Base-by-base conservation (phyloP, 163 green algal species). In the Prototheca cutis region DNA sequence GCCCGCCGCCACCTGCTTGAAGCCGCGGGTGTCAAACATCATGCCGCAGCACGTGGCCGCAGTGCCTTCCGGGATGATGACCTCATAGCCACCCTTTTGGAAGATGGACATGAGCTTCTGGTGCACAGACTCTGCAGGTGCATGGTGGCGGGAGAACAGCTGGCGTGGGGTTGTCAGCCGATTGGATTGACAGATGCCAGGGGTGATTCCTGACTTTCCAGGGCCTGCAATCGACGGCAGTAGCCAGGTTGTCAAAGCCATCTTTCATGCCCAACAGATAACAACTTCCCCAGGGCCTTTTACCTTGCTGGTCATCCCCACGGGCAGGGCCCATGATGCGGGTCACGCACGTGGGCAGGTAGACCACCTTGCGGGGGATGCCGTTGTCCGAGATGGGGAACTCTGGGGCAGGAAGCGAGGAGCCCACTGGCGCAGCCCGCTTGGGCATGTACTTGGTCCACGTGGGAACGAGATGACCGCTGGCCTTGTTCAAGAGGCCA, bases 401-500 rank as follows among this genome's bases (percentile, higher is more conserved):
- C 42, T 27, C 42, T 28, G 42, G 42, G n/a, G n/a, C n/a, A n/a
- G n/a, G n/a, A n/a, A n/a, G n/a, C n/a, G n/a, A n/a, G n/a, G n/a
- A n/a, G n/a, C n/a, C n/a, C n/a, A n/a, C n/a, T n/a, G n/a, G n/a
- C n/a, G n/a, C n/a, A n/a, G n/a, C 3, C 80, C 71, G 86, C 76
- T 81, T 88, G 56, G 90, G 90, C 83, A 97, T 90, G 84, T 94
- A 94, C 6, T 79, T 79, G 83, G 94, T 96, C 88, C 90, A 97
- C 29, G 81, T 75, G 1, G 90, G 90, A 25, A 96, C 68, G 24
- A 87, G 60, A 71, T 90, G 73, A 30, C 74, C 78, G 19, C 68
- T 82, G 8, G 55, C 24, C 53, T 64, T 72, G 80, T 95, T 95
- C 30, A 94, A 75, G 24, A 70, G 74, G 28, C 55, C 60, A 61